Conservation (phyloP, 257 asterid genomes). For the Przewalskia tangutica region DNA sequence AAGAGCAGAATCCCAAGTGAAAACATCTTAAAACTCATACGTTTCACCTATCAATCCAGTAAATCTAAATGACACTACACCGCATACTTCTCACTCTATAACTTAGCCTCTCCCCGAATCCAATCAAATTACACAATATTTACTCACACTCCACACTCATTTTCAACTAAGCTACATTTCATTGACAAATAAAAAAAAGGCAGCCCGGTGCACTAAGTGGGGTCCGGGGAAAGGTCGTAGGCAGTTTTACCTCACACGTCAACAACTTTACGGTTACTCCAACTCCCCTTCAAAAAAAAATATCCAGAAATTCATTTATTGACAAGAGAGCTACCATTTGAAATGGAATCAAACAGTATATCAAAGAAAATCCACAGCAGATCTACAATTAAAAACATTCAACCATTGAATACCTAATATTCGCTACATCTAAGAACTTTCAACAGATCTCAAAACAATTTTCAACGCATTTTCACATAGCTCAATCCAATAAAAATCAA, state of each 20-base stretch:
- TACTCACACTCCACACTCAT: neutral
- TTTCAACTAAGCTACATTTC: neutral
- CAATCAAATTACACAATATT: neutral
- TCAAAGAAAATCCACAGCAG: neutral
- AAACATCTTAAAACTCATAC: neutral
- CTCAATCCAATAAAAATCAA: neutral
- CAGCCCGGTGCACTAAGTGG: no score
- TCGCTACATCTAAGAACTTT: neutral
- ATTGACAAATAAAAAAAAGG: neutral
- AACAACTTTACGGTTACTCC: no score
- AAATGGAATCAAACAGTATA: neutral
- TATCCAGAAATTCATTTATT: no score
- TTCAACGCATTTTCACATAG: neutral
- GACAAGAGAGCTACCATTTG: neutral
- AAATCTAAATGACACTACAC: neutral
- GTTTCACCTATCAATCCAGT: neutral
- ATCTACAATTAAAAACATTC: neutral
- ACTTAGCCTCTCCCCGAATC: neutral
- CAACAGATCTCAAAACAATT: neutral
- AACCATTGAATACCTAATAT: no score
- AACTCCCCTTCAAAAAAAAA: no score
- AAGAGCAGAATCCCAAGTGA: neutral
- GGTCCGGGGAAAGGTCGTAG: no score
- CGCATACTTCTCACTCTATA: neutral
- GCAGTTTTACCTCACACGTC: no score